Percentiles rank a stretch among this genome's conserved stretches.
phyloP scores from a whole-genome alignment of 768 basidiomycete species.

The Lyophyllum atratum region DNA sequence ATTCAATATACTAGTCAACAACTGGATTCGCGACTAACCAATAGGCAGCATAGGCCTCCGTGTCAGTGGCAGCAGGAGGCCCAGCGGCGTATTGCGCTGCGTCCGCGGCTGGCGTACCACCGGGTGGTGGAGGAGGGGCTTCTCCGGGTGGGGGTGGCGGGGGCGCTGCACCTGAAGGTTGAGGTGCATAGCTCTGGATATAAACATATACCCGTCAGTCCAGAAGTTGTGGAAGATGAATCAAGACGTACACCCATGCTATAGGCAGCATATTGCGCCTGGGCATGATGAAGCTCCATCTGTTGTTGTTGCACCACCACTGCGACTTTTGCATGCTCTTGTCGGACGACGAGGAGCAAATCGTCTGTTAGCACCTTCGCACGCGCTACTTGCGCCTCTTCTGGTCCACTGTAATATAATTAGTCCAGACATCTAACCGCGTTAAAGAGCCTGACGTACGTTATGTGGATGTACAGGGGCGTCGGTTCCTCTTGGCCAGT shows the following conservation, averaged over 20 bases:
- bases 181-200: conserved; percentile 47
- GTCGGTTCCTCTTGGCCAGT: conserved; percentile 55
- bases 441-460: conserved; percentile 54
- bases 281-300: conserved; percentile 85
- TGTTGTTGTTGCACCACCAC: conserved; percentile 64
- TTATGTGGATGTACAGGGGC: conserved; percentile 94
- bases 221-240: not conserved
- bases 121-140: conserved; percentile 42
- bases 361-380: conserved; percentile 85
- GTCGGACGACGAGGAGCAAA: conserved; percentile 79
- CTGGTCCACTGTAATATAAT: conserved; percentile 36
- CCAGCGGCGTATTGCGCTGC: conserved; percentile 37
- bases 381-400: conserved; percentile 75
- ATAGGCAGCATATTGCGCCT: conserved; percentile 79
- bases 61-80: conserved; percentile 42
- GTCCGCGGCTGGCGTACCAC: conserved; percentile 51
- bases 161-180: conserved; percentile 51
- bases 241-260: conserved; percentile 53
- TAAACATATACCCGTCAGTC: not conserved
- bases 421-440: not conserved
- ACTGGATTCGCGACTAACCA: too few species aligned
- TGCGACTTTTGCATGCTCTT: conserved; percentile 81
- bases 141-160: conserved; percentile 58
- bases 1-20: not conserved
- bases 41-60: conserved; percentile 61